Conservation (phyloP, 169 alveolate genomes). For the Theileria parva region DNA sequence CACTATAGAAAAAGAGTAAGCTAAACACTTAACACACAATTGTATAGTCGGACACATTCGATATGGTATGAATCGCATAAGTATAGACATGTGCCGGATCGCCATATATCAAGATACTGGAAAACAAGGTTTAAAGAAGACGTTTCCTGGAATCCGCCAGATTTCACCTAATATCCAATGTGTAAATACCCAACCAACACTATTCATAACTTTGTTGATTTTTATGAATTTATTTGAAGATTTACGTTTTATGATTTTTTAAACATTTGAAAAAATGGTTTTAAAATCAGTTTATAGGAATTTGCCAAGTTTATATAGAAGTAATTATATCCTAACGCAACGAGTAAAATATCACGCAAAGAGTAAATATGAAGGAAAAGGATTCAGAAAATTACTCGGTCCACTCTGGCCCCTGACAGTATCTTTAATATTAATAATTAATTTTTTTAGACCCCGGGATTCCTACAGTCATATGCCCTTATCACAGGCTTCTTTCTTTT, state of each 20-base stretch:
- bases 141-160: slow-evolving; percentile 71
- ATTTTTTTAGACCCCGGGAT: slow-evolving; percentile 36
- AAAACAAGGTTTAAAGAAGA: slow-evolving; percentile 48
- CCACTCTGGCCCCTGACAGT: slow-evolving; percentile 60
- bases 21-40: not conserved
- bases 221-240: too few relatives aligned
- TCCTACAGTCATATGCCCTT: slow-evolving; percentile 24
- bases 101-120: slow-evolving; percentile 78
- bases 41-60: slow-evolving; percentile 73
- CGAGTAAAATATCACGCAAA: slow-evolving; percentile 34
- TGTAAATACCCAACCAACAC: not conserved
- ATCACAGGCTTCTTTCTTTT: slow-evolving; percentile 29
- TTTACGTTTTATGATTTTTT: too few relatives aligned
- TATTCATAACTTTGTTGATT: too few relatives aligned
- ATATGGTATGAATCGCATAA: slow-evolving; percentile 80
- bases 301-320: not conserved
- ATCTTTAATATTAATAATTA: not conserved
- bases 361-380: slow-evolving; percentile 55
- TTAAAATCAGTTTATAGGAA: not conserved
- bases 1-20: slow-evolving; percentile 58
- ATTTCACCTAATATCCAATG: slow-evolving; percentile 10
- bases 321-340: not conserved
- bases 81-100: slow-evolving; percentile 79
- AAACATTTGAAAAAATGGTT: not conserved
- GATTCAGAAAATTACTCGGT: slow-evolving; percentile 39